Evolutionary conservation across 176 grass and related monocot genomes (phyloP), one percentile per base, ranked within the genome.

Genomic region (Musa acuminata): DNA sequence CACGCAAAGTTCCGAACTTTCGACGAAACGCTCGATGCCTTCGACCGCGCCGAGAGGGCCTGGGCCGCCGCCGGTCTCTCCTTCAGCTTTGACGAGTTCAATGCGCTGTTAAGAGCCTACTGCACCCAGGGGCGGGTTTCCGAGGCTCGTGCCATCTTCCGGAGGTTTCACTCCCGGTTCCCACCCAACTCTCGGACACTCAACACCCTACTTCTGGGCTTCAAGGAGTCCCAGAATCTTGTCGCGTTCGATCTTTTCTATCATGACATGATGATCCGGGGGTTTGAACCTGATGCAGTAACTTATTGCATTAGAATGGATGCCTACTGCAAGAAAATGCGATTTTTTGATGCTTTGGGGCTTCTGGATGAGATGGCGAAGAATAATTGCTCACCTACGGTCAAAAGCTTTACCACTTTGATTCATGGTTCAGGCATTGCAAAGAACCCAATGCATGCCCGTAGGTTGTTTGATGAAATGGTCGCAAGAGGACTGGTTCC

Each of bases 181-280:
- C 81, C 85, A 8, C 85, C 87, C 16, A 84, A 91, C 49, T 82
- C 87, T 22, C n/a, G n/a, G n/a, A n/a, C n/a, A n/a, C n/a, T n/a
- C n/a, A n/a, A n/a, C n/a, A n/a, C n/a, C n/a, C n/a, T n/a, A n/a
- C n/a, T n/a, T n/a, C n/a, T n/a, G n/a, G n/a, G n/a, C n/a, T n/a
- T n/a, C n/a, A n/a, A n/a, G 83, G 85, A 96, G 84, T 83, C 89
- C 62, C 78, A 85, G 0, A 73, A 96, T 69, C 70, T 73, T 29
- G 83, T 83, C 71, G 93, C 89, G 21, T 72, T 92, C 9, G 89
- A 96, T 73, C 78, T 89, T 5, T 92, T 96, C 85, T 96, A 96
- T 83, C 89, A 96, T 77, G 93, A 92, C 25, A 84, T 87, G 51
- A 77, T 88, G 53, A 22, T 80, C 72, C 83, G 87, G 14, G 93